phyloP scores from a whole-genome alignment of 495 filamentous ascomycete species.

The Trichoderma orchidacearum region DNA sequence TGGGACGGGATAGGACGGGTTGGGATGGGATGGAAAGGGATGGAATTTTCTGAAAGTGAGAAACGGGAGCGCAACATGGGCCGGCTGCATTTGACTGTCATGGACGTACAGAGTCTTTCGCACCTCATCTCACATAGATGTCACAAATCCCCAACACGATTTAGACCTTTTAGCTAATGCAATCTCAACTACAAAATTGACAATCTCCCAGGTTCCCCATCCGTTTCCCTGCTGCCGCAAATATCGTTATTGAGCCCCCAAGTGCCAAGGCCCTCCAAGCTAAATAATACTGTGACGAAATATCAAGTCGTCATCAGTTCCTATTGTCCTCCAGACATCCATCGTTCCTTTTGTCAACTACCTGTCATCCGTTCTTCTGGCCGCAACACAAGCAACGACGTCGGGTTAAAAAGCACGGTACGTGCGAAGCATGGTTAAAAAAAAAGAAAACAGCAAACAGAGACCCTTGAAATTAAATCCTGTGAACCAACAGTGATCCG shows the following conservation, averaged over 20 bases:
- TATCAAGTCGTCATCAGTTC: background rate
- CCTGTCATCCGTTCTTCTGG: background rate
- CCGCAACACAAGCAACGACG: background rate
- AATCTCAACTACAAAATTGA: background rate
- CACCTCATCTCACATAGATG: background rate
- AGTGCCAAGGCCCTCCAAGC: too few species aligned
- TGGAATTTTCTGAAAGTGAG: background rate
- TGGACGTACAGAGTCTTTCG: background rate
- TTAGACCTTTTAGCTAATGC: background rate
- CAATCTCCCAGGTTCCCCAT: background rate
- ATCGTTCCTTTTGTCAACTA: background rate
- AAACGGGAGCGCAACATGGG: too few species aligned
- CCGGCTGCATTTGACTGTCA: background rate
- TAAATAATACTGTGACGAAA: too few species aligned
- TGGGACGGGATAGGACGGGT: background rate
- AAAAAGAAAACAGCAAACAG: background rate
- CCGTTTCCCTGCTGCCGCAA: background rate
- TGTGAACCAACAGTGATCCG: too few species aligned
- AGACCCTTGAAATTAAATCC: too few species aligned
- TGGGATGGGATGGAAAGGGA: background rate
- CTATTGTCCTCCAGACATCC: background rate
- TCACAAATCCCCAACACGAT: background rate
- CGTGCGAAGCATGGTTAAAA: too few species aligned
- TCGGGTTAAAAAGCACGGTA: too few species aligned
- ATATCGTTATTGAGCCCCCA: background rate